These are phyloP conservation scores for Saccharomyces hybrid DNA, from an alignment of 1,139 yeast species.

Conservation along the genomic window DNA sequence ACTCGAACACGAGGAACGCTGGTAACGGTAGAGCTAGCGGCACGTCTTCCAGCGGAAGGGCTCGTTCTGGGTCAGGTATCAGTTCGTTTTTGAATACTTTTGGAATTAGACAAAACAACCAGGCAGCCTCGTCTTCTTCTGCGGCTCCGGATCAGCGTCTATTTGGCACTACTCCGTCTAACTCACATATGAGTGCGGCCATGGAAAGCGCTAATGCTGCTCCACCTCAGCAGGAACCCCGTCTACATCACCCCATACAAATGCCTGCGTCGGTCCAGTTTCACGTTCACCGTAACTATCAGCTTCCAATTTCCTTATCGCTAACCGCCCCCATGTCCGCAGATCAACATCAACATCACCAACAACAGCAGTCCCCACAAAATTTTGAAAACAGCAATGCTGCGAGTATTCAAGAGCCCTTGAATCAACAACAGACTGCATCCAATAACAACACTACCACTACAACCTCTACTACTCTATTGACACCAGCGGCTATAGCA, in stretches of 20 bases:
- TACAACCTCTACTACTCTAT: background rate
- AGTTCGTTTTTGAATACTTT: constrained; percentile 22
- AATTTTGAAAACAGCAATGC: background rate
- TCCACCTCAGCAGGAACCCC: background rate
- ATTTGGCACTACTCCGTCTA: background rate
- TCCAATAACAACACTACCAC: background rate
- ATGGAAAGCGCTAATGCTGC: background rate
- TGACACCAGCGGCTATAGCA: constrained; percentile 2
- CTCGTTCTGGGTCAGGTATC: constrained; percentile 10
- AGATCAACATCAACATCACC: background rate
- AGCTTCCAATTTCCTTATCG: constrained; percentile 4
- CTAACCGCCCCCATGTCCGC: background rate
- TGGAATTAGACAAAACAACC: constrained; percentile 23
- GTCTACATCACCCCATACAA: background rate
- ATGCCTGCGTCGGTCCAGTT: constrained; percentile 1
- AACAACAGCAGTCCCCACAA: background rate
- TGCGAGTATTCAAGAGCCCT: constrained; percentile 1
- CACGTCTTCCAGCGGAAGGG: background rate
- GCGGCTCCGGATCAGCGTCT: constrained; percentile 2
- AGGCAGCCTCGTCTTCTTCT: background rate
- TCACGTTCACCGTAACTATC: background rate
- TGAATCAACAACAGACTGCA: background rate
- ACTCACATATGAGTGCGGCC: background rate
- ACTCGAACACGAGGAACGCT: background rate
- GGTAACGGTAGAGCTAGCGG: background rate